Evolutionary conservation across 2,329 filamentous ascomycete genomes (phyloP).

Genomic region (Alternaria gaisen): DNA sequence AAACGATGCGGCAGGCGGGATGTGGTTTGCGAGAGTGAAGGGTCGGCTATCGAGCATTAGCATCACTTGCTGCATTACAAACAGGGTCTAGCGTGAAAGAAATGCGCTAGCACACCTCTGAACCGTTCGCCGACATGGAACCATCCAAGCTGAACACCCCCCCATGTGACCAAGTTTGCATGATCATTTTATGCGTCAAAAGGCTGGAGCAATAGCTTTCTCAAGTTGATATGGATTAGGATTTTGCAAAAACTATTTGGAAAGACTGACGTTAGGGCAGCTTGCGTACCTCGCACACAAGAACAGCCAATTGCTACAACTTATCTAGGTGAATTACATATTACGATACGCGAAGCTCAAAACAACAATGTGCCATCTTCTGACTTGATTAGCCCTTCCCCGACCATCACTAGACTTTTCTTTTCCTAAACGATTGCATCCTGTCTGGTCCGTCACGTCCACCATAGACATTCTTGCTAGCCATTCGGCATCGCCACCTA

Average conservation of each 20-base stretch:
- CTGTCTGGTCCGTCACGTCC: background rate
- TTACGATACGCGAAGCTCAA: background rate
- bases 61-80: slow-evolving; percentile 22
- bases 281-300: background rate
- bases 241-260: background rate
- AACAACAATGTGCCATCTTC: background rate
- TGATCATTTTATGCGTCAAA: background rate
- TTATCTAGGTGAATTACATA: background rate
- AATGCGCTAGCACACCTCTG: background rate
- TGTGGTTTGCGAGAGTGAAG: slow-evolving; percentile 23
- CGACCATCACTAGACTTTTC: background rate
- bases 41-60: slow-evolving; percentile 18
- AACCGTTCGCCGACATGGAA: background rate
- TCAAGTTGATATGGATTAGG: background rate
- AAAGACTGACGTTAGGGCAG: background rate
- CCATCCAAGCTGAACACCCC: background rate
- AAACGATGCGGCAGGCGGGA: slow-evolving; percentile 10
- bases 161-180: background rate
- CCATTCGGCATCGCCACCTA: background rate
- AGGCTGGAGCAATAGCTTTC: background rate
- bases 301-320: background rate
- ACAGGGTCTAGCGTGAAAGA: slow-evolving; percentile 13
- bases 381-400: background rate
- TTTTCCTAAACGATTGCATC: background rate
- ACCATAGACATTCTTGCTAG: background rate